These are phyloP conservation scores for Cenchrus americanus DNA, from an alignment of 176 grass and related monocot species.

Conservation along the genomic window DNA sequence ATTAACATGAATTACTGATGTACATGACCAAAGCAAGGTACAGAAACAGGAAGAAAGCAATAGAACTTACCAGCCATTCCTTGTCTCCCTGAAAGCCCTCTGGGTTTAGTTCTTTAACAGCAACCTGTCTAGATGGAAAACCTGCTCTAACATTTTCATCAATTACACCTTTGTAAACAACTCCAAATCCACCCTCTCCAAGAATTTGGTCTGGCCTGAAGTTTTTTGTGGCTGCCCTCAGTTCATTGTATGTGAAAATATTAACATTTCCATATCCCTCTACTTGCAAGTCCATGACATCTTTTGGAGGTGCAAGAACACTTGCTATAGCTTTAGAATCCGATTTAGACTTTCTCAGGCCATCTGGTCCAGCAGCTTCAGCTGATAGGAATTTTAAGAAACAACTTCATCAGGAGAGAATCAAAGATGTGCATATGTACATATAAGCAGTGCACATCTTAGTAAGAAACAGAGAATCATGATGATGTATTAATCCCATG, in stretches of 20 bases:
- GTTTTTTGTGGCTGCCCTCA: slow-evolving; percentile 88
- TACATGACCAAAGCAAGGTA: slow-evolving; percentile 11
- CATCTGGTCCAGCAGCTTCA: slow-evolving; percentile 42
- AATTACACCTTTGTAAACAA: slow-evolving; percentile 94
- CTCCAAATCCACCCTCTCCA: slow-evolving; percentile 95
- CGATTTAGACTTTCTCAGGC: slow-evolving; percentile 63
- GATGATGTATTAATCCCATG: background rate
- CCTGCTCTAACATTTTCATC: slow-evolving; percentile 78
- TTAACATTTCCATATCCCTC: slow-evolving; percentile 82
- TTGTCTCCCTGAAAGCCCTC: slow-evolving; percentile 98
- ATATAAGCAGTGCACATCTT: slow-evolving; percentile 6
- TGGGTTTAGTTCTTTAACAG: slow-evolving; percentile 92
- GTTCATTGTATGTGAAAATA: slow-evolving; percentile 81
- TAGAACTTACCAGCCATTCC: slow-evolving; percentile 83
- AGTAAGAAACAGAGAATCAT: background rate
- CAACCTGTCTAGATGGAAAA: slow-evolving; percentile 77
- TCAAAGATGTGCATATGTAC: background rate
- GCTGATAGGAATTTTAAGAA: slow-evolving; percentile 44
- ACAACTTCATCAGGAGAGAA: slow-evolving; percentile 42
- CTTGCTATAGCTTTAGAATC: slow-evolving; percentile 60
- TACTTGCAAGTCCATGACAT: slow-evolving; percentile 75
- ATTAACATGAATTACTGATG: slow-evolving; percentile 10
- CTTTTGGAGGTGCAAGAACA: slow-evolving; percentile 78
- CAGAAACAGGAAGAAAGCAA: slow-evolving; percentile 13
- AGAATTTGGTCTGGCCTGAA: slow-evolving; percentile 88